Conservation (phyloP, 225 moss, liverwort and hornwort genomes). For the Pseudisothecium myosuroides region DNA sequence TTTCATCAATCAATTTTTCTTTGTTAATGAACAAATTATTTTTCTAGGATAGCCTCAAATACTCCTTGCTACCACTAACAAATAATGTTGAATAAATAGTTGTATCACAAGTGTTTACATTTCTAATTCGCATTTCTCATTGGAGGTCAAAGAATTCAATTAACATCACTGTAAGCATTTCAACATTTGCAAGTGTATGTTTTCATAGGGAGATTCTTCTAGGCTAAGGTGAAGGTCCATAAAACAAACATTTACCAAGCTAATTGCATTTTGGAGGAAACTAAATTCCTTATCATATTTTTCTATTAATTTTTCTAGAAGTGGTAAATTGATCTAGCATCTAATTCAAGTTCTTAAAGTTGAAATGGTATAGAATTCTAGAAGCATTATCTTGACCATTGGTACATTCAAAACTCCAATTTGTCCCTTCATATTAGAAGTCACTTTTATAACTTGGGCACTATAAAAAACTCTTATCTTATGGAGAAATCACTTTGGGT, state of each 20-base stretch:
- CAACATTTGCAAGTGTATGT: background rate
- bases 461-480: background rate
- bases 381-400: background rate
- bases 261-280: background rate
- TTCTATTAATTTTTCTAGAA: background rate
- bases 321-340: background rate
- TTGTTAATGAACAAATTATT: background rate
- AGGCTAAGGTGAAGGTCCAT: background rate
- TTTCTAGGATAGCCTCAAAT: background rate
- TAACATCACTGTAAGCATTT: background rate
- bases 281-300: background rate
- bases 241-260: too few species aligned
- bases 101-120: background rate
- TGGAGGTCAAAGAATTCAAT: background rate
- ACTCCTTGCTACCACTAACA: background rate
- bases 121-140: background rate
- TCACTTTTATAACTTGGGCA: background rate
- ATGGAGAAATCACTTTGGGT: background rate
- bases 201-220: background rate
- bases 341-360: background rate
- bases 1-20: background rate
- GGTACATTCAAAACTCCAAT: background rate
- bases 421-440: background rate
- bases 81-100: background rate
- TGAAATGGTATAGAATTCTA: background rate